Evolutionary conservation across 768 basidiomycete genomes (phyloP), one percentile per base, ranked within the genome.

Genomic region (Nidularia pulvinata): DNA sequence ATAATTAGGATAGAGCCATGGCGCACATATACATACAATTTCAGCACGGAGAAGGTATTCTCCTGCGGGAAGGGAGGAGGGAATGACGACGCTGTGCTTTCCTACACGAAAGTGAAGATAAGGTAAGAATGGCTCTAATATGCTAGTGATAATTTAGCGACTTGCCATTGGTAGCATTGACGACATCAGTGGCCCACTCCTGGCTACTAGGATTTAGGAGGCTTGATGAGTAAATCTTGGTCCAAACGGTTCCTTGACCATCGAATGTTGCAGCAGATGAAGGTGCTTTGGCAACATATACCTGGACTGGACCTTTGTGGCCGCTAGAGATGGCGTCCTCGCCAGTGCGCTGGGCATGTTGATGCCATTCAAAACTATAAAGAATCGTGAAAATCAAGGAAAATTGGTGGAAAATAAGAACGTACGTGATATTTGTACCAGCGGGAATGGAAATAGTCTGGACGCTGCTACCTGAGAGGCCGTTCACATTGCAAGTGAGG

Each of bases 401-500:
- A 22, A 32, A n/a, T 19, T 14, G 4, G 45, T 52, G 33, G 13
- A 11, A 45, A 45, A 10, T 11, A 1, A 42, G 13, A 46, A 51
- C 62, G n/a, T 64, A 74, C 69, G 74, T 69, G 58, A 82, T 71
- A 44, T 67, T 78, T 3, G 72, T 52, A 25, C 79, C 80, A 11
- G 80, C 75, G 30, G 73, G 59, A 55, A 81, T 73, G 53, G 65
- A 68, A 7, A 69, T 60, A 4, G 78, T 81, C 11, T 56, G 49
- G 16, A 79, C 75, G 43, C 65, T 60, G 19, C 71, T 53, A 4
- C 78, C 79, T 30, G 70, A 72, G 42, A 74, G 66, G 6, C 80
- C 80, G 53, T 73, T 72, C 53, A 81, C 80, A 55, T 81, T 81
- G 71, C 80, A 81, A 25, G 78, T 80, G 16, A 81, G 53, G 59